Base-by-base conservation (phyloP, 768 basidiomycete species). In the Naematelia aurantialba region DNA sequence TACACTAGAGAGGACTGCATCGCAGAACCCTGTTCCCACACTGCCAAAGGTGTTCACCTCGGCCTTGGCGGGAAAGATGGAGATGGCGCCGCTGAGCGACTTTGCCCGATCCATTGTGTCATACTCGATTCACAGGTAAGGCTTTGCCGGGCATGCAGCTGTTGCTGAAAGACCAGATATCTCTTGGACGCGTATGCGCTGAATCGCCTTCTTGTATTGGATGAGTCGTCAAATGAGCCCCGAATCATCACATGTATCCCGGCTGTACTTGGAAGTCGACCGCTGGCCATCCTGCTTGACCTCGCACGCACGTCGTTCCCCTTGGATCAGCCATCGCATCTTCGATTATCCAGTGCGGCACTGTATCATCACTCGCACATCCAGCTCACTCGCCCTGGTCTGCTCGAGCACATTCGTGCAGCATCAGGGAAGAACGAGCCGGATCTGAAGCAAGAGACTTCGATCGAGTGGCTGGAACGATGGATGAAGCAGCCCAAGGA, bases 301-400 rank as follows among this genome's bases (percentile, higher is more conserved):
- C 56, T 67, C 12, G 61, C 66, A 5, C 56, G 58, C 29, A 63
- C 56, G 8, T 59, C 60, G 45, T 42, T 31, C 4, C 46, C 57
- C 34, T 50, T 27, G 2, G 26, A 53, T 2, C 52, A 62, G n/a
- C 62, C 64, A 26, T 39, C 58, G 0, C 61, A 65, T 49, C 61
- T 70, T 12, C 58, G 61, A 4, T 52, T 73, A 12, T 56, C 65
- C 19, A 54, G 65, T 11, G 63, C 67, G 29, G 69, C 72, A 22
- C 55, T 73, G 27, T 70, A 65, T n/a, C 72, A 73, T 46, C 68
- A 70, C 26, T 61, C 69, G 1, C 58, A 63, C 26, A 46, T 70
- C 4, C 59, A 62, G 26, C 65, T 73, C 52, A 61, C 67, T 1
- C 63, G 65, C 12, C 65, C 69, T 0, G 67, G 67, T 5, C 51